Percentiles rank a stretch among this genome's conserved stretches.
Conservation (phyloP, 805 yeast genomes). For the Danielia reshetovae region DNA sequence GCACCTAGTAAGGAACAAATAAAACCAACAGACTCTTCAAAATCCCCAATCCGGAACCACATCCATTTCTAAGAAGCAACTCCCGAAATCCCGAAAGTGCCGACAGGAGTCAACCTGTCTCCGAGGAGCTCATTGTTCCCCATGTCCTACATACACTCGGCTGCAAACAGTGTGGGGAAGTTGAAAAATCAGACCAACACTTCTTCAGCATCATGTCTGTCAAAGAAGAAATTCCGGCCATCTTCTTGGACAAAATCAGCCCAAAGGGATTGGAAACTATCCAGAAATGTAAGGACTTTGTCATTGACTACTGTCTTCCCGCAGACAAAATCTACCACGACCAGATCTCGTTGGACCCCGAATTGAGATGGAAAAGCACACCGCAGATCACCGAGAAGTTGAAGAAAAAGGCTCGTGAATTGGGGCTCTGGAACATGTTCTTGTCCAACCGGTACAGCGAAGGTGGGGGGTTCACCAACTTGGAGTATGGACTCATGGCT, state of each 20-base stretch:
- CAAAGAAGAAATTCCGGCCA: conserved; percentile 37
- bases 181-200: too few species aligned
- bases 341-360: conserved; percentile 39
- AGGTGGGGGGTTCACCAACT: conserved; percentile 56
- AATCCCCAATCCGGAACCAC: too few species aligned
- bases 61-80: too few species aligned
- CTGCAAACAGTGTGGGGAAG: conserved; percentile 9
- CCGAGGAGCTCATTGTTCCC: too few species aligned
- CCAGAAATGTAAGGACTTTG: conserved; percentile 44
- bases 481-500: conserved; percentile 66
- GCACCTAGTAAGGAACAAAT: too few species aligned
- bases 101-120: too few species aligned
- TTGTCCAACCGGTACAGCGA: conserved; percentile 44
- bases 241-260: conserved; percentile 33
- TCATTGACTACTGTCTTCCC: conserved; percentile 54
- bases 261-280: conserved; percentile 37
- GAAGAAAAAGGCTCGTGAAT: conserved; percentile 47
- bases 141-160: too few species aligned
- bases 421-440: conserved; percentile 62
- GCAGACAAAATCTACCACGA: conserved; percentile 44
- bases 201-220: too few species aligned
- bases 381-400: conserved; percentile 50
- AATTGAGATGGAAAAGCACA: conserved; percentile 42
- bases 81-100: too few species aligned
- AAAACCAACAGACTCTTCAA: too few species aligned